These are phyloP conservation scores for Polyplosphaeria fusca DNA, from an alignment of 495 filamentous ascomycete genomes.

Conservation along the genomic window DNA sequence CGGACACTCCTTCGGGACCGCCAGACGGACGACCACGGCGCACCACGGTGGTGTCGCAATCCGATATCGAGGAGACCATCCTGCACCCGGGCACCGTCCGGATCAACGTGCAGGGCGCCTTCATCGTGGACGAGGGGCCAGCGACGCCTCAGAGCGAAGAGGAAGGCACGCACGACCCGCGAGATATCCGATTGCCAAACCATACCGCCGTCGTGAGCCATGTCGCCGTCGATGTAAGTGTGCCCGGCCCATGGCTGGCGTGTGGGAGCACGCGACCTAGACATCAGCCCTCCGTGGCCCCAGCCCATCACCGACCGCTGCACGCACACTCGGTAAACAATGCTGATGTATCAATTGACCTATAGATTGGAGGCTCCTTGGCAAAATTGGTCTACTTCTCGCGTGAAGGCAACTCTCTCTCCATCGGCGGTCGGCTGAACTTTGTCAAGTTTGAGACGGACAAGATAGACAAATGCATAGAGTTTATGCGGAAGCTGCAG, in stretches of 20 bases:
- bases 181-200: slow-evolving; percentile 92
- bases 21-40: slow-evolving; percentile 2
- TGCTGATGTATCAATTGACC: slow-evolving; percentile 31
- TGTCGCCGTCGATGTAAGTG: slow-evolving; percentile 88
- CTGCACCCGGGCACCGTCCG: slow-evolving; percentile 78
- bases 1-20: not conserved
- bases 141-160: slow-evolving; percentile 52
- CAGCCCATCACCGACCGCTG: no score
- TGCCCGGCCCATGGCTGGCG: no score
- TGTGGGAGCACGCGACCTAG: slow-evolving; percentile 24
- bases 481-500: slow-evolving; percentile 80
- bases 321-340: no score
- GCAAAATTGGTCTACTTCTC: slow-evolving; percentile 98
- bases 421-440: slow-evolving; percentile 75
- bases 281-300: slow-evolving; percentile 34
- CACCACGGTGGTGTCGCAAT: slow-evolving; percentile 12
- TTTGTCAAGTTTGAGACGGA: slow-evolving; percentile 96
- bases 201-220: slow-evolving; percentile 92
- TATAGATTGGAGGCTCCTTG: slow-evolving; percentile 87
- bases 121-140: slow-evolving; percentile 69
- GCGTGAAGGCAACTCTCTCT: slow-evolving; percentile 60
- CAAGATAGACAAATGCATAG: slow-evolving; percentile 82
- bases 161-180: slow-evolving; percentile 59
- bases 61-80: slow-evolving; percentile 67
- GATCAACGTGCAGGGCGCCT: slow-evolving; percentile 94